Conservation (phyloP, 805 yeast genomes). For the Yueomyces sp. region DNA sequence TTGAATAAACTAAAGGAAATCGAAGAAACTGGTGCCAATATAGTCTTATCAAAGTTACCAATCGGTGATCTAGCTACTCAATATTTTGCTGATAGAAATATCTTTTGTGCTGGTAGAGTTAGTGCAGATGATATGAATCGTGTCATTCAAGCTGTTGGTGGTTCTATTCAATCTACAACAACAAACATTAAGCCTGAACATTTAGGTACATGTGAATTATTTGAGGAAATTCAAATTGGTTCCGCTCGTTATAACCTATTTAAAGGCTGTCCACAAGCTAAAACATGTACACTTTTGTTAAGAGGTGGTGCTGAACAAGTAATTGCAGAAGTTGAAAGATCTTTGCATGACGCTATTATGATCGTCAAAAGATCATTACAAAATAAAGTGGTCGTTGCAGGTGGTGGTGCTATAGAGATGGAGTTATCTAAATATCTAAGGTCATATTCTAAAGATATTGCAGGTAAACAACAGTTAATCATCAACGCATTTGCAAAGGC, state of each 20-base stretch:
- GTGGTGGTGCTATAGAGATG: conserved; percentile 99
- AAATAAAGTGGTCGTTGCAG: conserved; percentile 82
- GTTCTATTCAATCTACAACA: conserved; percentile 67
- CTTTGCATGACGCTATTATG: conserved; percentile 97
- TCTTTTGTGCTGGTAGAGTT: conserved; percentile 97
- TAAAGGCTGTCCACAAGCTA: conserved; percentile 82
- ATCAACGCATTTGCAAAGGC: conserved; percentile 91
- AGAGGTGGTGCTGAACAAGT: conserved; percentile 99
- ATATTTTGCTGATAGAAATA: conserved; percentile 88
- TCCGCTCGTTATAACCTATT: conserved; percentile 89
- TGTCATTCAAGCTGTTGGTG: conserved; percentile 89
- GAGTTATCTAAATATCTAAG: conserved; percentile 81
- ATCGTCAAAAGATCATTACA: conserved; percentile 90
- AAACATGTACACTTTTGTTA: conserved; percentile 82
- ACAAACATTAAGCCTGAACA: conserved; percentile 56
- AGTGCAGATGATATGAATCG: conserved; percentile 81
- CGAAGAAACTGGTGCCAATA: conserved; percentile 75
- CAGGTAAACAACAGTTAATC: conserved; percentile 92
- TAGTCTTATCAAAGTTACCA: conserved; percentile 87
- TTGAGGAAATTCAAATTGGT: conserved; percentile 94
- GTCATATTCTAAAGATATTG: conserved; percentile 73
- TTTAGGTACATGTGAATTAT: conserved; percentile 70
- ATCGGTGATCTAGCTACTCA: conserved; percentile 99
- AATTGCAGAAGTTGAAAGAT: conserved; percentile 94
- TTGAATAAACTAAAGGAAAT: conserved; percentile 75